Percentiles rank a stretch among this genome's conserved stretches.
These are phyloP conservation scores for Henckelia pumila DNA, from an alignment of 257 asterid genomes.

Conservation along the genomic window DNA sequence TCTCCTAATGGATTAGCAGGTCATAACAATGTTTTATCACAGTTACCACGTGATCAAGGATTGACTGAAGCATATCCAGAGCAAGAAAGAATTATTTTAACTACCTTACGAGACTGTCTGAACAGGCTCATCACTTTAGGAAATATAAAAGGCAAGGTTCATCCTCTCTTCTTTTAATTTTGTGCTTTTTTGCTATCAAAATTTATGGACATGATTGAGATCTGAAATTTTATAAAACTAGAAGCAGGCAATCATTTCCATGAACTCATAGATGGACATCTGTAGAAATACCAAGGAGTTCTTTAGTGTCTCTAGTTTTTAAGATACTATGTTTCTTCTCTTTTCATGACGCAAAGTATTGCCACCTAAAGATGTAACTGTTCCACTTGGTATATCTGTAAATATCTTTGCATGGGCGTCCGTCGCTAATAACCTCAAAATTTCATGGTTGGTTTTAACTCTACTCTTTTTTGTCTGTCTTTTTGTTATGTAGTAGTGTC, in stretches of 20 bases:
- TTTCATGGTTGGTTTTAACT: background rate
- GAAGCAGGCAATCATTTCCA: background rate
- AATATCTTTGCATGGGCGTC: background rate
- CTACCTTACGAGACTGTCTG: slow-evolving; percentile 90
- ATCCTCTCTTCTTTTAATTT: slow-evolving; percentile 22
- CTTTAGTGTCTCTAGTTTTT: background rate
- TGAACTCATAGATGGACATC: background rate
- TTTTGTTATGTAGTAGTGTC: background rate
- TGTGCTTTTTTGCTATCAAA: slow-evolving; percentile 2
- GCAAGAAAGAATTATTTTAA: slow-evolving; percentile 87
- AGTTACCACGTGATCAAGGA: slow-evolving; percentile 52
- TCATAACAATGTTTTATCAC: slow-evolving; percentile 43
- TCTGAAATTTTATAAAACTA: background rate
- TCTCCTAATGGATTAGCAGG: slow-evolving; percentile 47
- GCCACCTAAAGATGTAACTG: background rate
- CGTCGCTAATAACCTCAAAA: background rate
- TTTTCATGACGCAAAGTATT: background rate
- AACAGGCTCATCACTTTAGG: slow-evolving; percentile 87
- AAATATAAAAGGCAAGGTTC: slow-evolving; percentile 72
- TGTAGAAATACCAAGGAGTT: background rate
- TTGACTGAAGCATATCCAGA: slow-evolving; percentile 58
- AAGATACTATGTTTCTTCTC: background rate
- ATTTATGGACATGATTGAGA: background rate
- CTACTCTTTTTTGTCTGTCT: background rate
- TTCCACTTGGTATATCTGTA: background rate